These are phyloP conservation scores for Daldinia concentrica DNA, from an alignment of 495 filamentous ascomycete species.

Conservation along the genomic window DNA sequence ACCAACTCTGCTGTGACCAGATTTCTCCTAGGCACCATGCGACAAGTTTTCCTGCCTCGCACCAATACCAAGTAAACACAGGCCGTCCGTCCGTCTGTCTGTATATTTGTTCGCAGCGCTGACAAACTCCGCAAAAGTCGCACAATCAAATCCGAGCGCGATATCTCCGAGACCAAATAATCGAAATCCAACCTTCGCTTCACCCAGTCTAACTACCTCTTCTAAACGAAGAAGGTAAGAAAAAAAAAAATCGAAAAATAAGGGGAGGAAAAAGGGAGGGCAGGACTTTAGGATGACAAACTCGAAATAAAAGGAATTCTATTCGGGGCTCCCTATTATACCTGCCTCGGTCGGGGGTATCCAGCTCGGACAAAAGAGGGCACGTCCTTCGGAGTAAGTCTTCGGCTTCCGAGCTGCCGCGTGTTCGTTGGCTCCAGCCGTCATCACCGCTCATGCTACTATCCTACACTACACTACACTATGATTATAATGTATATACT, in stretches of 20 bases:
- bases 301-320: constrained; percentile 29
- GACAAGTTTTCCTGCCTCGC: not conserved
- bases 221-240: not conserved
- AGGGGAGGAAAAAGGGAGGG: not conserved
- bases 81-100: not conserved
- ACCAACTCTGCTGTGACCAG: not conserved
- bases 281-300: constrained; percentile 23
- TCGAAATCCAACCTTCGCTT: not conserved
- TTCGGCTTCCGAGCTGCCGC: constrained; percentile 21
- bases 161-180: not conserved
- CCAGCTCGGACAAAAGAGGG: constrained; percentile 42
- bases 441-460: constrained; percentile 2
- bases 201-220: not conserved
- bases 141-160: not conserved
- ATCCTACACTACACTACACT: too few relatives aligned
- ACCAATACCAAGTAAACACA: not conserved
- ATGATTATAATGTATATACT: too few relatives aligned
- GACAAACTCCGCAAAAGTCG: not conserved
- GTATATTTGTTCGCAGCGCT: not conserved
- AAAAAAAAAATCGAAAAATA: not conserved
- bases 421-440: not conserved
- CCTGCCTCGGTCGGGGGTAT: constrained; percentile 30
- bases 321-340: constrained; percentile 32
- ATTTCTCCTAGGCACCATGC: not conserved
- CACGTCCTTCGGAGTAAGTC: constrained; percentile 29